phyloP scores from a whole-genome alignment of 352 stramenopile species.

The Phytophthora macrochlamydospora region DNA sequence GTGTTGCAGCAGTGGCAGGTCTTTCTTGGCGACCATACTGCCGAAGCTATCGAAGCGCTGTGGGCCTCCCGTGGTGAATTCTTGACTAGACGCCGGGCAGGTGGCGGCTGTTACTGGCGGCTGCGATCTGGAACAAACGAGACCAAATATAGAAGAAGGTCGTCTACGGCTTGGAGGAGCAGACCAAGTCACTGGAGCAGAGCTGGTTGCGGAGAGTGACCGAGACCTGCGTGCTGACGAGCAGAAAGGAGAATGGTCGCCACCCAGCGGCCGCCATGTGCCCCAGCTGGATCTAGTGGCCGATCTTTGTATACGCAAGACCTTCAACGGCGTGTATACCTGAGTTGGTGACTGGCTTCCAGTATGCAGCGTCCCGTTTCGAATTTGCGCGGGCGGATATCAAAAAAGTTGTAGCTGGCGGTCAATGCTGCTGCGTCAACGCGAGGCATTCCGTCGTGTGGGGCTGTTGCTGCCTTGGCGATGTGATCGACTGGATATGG shows the following conservation, averaged over 20 bases:
- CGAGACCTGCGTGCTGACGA: too few relatives aligned
- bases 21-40: slow-evolving; percentile 52
- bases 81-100: slow-evolving; percentile 11
- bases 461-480: neutral
- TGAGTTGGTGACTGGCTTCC: slow-evolving; percentile 3
- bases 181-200: too few relatives aligned
- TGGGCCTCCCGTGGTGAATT: slow-evolving; percentile 20
- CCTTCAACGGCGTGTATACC: neutral
- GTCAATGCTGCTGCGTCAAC: too few relatives aligned
- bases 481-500: neutral
- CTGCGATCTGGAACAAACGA: slow-evolving; percentile 24
- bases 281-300: neutral
- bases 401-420: neutral
- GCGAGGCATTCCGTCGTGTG: too few relatives aligned
- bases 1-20: slow-evolving; percentile 65
- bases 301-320: neutral
- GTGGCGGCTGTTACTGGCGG: slow-evolving; percentile 6
- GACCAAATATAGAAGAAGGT: neutral
- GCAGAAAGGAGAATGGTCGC: too few relatives aligned
- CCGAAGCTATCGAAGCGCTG: neutral
- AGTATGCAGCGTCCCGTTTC: neutral
- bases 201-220: too few relatives aligned
- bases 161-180: too few relatives aligned
- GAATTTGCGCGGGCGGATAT: neutral
- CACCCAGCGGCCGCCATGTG: too few relatives aligned